These are phyloP conservation scores for Paramecium caudatum DNA, from an alignment of 73 alveolate species.

Conservation along the genomic window DNA sequence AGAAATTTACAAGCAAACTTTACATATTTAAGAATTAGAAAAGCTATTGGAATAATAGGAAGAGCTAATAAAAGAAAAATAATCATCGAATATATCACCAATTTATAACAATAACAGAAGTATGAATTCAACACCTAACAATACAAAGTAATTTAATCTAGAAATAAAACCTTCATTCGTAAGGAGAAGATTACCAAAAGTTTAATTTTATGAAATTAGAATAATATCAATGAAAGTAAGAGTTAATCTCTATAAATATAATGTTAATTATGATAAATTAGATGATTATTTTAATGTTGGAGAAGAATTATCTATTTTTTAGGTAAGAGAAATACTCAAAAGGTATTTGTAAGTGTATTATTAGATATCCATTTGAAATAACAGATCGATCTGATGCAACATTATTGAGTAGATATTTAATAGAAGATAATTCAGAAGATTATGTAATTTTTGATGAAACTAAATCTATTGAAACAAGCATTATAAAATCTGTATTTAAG, in stretches of 20 bases:
- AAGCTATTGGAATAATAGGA: slow-evolving; percentile 32
- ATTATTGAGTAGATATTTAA: background rate
- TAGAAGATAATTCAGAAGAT: slow-evolving; percentile 5
- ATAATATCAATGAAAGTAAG: background rate
- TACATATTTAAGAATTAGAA: slow-evolving; percentile 46
- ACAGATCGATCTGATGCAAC: background rate
- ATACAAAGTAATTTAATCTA: no score
- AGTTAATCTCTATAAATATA: background rate
- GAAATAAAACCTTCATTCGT: background rate
- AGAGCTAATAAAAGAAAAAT: slow-evolving; percentile 14
- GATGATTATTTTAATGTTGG: background rate
- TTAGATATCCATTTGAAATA: background rate
- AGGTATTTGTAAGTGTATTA: background rate
- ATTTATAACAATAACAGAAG: no score
- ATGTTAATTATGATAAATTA: background rate
- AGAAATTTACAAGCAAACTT: slow-evolving; percentile 17
- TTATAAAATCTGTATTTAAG: background rate
- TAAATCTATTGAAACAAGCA: background rate
- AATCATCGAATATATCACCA: slow-evolving; percentile 31
- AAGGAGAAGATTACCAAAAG: background rate
- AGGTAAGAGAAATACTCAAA: background rate
- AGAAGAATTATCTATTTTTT: background rate
- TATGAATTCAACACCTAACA: no score
- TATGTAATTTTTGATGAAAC: background rate
- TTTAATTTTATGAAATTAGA: background rate